Evolutionary conservation across 305 asterid species (phyloP), one percentile per base, ranked within the genome.

Genomic region (Petunia hybrid): DNA sequence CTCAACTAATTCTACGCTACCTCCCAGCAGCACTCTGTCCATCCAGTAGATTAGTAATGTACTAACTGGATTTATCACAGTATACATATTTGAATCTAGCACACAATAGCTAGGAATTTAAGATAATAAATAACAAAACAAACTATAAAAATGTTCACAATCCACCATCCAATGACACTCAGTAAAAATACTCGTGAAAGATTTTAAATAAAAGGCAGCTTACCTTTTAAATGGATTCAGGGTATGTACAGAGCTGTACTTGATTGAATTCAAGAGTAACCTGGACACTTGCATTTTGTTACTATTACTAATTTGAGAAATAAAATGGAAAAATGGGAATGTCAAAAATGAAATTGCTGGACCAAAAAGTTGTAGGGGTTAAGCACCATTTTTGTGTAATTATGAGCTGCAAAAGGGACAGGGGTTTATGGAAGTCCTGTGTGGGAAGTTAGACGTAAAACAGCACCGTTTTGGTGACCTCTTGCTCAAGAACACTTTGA

Each of bases 231-330:
- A 53, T 35, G 63, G 9, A 74, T 51, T 35, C 2, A 51, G 46
- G 63, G 46, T 3, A 43, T 35, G 46, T 12, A 48, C 36, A 73
- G 78, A 73, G 60, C 62, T 61, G 22, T 74, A 6, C 46, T 51
- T 74, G 35, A 73, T 36, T 73, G 78, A 74, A 53, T 53, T 74
- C 40, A 74, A 74, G 48, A 53, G 64, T 35, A 4, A 74, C 78
- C 64, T 74, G 63, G 43, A 53, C 8, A 74, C 48, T 53, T 36
- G 78, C 78, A 74, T 74, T 36, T 64, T 74, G 10, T 63, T 36
- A 63, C 36, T 35, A 36, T 42, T 35, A 36, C 36, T 36, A 74
- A 74, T 46, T 74, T 53, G 35, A 51, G 43, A 73, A 73, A 35
- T 10, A 38, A 70, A 70, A 3, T 57, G 31, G 31, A 46, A 71